phyloP scores from a whole-genome alignment of 2,329 filamentous ascomycete genomes.

The Verruconis gallopava region DNA sequence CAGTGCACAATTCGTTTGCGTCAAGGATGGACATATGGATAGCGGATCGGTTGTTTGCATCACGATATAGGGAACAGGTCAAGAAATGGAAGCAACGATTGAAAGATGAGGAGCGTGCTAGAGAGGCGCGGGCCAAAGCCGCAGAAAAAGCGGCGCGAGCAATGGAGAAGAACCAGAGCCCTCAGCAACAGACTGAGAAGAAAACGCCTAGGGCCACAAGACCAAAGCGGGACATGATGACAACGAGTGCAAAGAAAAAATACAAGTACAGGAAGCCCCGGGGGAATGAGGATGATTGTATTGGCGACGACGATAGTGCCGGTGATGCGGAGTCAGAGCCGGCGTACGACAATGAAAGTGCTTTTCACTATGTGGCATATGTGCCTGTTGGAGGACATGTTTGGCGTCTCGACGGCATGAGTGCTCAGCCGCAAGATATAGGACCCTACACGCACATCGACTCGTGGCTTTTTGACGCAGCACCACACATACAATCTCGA shows the following conservation, averaged over 20 bases:
- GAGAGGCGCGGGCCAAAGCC: no score
- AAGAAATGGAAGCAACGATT: conserved; percentile 18
- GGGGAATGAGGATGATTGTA: conserved; percentile 3
- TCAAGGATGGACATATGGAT: conserved; percentile 64
- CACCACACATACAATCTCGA: conserved; percentile 50
- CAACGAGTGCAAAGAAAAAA: conserved; percentile 9
- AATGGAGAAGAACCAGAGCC: conserved; percentile 1
- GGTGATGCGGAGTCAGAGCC: conserved; percentile 28
- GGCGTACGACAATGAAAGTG: conserved; percentile 43
- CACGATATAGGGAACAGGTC: conserved; percentile 42
- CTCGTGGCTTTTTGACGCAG: conserved; percentile 56
- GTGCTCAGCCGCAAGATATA: conserved; percentile 54
- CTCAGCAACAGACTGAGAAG: no score
- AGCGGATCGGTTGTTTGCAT: conserved; percentile 51
- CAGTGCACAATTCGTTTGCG: conserved; percentile 79
- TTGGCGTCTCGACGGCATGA: conserved; percentile 81
- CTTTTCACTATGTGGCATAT: conserved; percentile 83
- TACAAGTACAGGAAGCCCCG: conserved; percentile 14
- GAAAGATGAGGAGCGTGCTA: conserved; percentile 13
- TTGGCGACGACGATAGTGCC: conserved; percentile 26
- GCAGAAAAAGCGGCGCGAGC: conserved; percentile 3
- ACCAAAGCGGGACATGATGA: not conserved
- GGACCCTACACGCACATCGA: conserved; percentile 29
- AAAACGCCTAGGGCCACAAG: no score
- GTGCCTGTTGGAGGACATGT: conserved; percentile 54